Evolutionary conservation across 345 rosid genomes (phyloP).

Genomic region (Trapa bicornis): DNA sequence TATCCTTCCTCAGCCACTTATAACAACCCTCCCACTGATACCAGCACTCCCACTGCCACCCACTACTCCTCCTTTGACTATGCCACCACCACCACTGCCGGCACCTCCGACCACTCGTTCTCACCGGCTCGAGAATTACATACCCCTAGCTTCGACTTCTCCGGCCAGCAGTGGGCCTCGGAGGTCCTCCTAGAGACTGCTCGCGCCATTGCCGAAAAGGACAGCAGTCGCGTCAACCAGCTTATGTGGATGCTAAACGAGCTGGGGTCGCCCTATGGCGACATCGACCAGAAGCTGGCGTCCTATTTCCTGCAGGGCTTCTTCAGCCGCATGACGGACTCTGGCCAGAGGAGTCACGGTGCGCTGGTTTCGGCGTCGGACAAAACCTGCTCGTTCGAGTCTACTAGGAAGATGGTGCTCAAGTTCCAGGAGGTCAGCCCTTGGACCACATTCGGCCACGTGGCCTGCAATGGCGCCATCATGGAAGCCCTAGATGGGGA

Average conservation of each 20-base stretch:
- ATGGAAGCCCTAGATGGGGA: conserved; percentile 90
- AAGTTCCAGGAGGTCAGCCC: conserved; percentile 94
- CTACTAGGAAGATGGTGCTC: conserved; percentile 62
- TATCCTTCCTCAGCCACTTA: conserved; percentile 11
- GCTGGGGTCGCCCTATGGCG: conserved; percentile 79
- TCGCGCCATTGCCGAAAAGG: conserved; percentile 50
- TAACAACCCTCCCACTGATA: conserved; percentile 21
- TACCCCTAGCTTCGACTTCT: conserved; percentile 45
- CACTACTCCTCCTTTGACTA: conserved; percentile 12
- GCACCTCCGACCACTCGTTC: conserved; percentile 27
- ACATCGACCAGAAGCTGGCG: conserved; percentile 68
- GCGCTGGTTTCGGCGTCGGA: conserved; percentile 55
- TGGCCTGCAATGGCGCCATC: conserved; percentile 80
- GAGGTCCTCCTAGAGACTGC: conserved; percentile 60
- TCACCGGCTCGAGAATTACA: conserved; percentile 13
- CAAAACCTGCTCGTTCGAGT: conserved; percentile 63
- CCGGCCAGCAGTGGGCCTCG: conserved; percentile 56
- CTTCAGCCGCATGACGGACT: conserved; percentile 71
- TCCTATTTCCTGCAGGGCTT: conserved; percentile 83
- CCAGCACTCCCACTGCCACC: conserved; percentile 21
- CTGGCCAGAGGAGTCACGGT: conserved; percentile 57
- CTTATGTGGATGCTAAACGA: conserved; percentile 92
- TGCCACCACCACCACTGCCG: conserved; percentile 22
- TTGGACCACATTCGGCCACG: conserved; percentile 96
- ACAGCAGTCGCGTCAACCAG: conserved; percentile 59